Percentiles rank a stretch among this genome's conserved stretches.
phyloP scores from a whole-genome alignment of 495 filamentous ascomycete species.

The Penicillium waksmanii region DNA sequence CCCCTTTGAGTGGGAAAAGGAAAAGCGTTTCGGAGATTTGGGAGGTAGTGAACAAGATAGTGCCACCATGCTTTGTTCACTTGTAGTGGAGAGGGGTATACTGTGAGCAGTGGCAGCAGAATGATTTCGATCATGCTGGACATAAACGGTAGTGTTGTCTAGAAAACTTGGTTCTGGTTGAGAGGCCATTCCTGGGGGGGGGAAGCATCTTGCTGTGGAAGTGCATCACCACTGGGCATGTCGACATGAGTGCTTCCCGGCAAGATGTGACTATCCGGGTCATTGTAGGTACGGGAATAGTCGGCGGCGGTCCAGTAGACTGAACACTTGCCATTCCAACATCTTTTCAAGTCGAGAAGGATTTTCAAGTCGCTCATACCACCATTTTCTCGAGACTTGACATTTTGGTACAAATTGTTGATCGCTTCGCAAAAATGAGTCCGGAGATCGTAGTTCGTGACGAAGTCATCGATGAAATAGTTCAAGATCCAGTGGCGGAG shows the following conservation, averaged over 20 bases:
- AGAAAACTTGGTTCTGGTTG: conserved; percentile 34
- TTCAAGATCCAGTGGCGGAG: conserved; percentile 98
- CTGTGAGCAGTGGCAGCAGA: conserved; percentile 51
- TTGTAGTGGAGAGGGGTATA: conserved; percentile 48
- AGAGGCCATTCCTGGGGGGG: conserved; percentile 3
- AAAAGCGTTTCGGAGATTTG: conserved; percentile 56
- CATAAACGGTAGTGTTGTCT: conserved; percentile 26
- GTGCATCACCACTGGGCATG: conserved; percentile 17
- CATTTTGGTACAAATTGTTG: conserved; percentile 72
- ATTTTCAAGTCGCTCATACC: conserved; percentile 85
- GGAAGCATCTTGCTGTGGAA: conserved; percentile 15
- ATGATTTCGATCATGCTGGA: conserved; percentile 47
- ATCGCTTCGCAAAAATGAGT: conserved; percentile 79
- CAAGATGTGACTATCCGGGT: conserved; percentile 68
- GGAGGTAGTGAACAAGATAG: conserved; percentile 84
- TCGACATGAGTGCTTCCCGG: conserved; percentile 65
- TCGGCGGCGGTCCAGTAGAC: conserved; percentile 81
- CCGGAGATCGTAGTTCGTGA: conserved; percentile 78
- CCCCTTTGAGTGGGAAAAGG: conserved; percentile 40
- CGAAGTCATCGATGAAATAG: conserved; percentile 96
- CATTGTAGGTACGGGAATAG: conserved; percentile 56
- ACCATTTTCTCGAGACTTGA: conserved; percentile 53
- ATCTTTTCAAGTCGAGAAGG: conserved; percentile 91
- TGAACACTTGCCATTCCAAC: conserved; percentile 90
- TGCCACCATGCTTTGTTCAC: conserved; percentile 65